Percentiles rank a stretch among this genome's conserved stretches.
Evolutionary conservation across 2,329 filamentous ascomycete genomes (phyloP).

Genomic region (Talaromyces sp.): DNA sequence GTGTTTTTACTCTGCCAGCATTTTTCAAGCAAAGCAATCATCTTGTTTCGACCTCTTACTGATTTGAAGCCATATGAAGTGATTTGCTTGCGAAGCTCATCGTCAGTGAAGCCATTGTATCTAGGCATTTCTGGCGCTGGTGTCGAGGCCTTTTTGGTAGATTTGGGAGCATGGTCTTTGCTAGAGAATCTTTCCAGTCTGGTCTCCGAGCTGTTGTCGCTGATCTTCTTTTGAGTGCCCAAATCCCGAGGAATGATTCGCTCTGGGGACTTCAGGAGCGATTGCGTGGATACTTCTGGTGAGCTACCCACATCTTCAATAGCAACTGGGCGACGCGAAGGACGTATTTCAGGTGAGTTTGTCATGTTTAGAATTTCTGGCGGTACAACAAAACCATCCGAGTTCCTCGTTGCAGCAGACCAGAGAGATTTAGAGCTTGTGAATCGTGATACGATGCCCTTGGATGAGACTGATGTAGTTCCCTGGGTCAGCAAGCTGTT

Average conservation of each 20-base stretch:
- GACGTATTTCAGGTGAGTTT: slow-evolving; percentile 30
- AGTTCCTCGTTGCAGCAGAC: slow-evolving; percentile 63
- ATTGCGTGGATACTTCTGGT: not conserved
- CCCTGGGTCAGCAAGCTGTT: not conserved
- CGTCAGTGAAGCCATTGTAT: slow-evolving; percentile 57
- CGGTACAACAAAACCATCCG: slow-evolving; percentile 58
- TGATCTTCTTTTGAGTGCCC: not conserved
- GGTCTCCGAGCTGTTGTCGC: not conserved
- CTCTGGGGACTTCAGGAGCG: not conserved
- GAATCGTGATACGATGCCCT: slow-evolving; percentile 18
- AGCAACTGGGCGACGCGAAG: not conserved
- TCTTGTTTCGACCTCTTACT: slow-evolving; percentile 60
- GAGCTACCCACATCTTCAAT: not conserved
- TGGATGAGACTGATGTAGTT: slow-evolving; percentile 1
- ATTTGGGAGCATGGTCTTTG: not conserved
- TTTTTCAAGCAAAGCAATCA: slow-evolving; percentile 63
- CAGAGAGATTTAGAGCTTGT: slow-evolving; percentile 51
- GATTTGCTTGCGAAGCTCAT: slow-evolving; percentile 57
- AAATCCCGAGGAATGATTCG: not conserved
- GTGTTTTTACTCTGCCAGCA: slow-evolving; percentile 61
- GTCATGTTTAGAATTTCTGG: slow-evolving; percentile 57
- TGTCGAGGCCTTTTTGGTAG: not conserved
- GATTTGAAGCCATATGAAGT: slow-evolving; percentile 66
- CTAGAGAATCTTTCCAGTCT: not conserved
- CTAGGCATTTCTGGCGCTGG: slow-evolving; percentile 42